A percentile compares a stretch with the other conserved stretches of the same genome.
phyloP scores from a whole-genome alignment of 805 yeast genomes.

The Yamadazyma phyllophila region DNA sequence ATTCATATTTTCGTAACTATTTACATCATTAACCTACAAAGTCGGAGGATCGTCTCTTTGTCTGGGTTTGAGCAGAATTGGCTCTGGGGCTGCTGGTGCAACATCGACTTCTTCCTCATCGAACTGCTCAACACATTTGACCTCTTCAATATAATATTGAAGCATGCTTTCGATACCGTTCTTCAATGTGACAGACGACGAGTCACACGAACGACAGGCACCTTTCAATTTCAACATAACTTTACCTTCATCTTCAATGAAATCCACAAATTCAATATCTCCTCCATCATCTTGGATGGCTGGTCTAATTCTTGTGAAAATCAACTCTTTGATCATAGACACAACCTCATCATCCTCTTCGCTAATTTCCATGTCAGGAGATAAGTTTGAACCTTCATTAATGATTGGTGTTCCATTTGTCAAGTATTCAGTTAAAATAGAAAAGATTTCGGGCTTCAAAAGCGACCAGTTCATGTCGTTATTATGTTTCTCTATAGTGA shows the following conservation, averaged over 20 bases:
- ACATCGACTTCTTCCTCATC: constrained; percentile 34
- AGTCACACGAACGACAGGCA: constrained; percentile 72
- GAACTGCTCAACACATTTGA: constrained; percentile 51
- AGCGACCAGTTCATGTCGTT: constrained; percentile 55
- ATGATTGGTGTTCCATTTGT: constrained; percentile 58
- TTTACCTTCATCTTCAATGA: constrained; percentile 52
- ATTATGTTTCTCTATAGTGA: constrained; percentile 68
- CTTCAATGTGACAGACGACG: constrained; percentile 62
- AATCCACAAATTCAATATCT: constrained; percentile 63
- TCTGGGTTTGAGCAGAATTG: constrained; percentile 11
- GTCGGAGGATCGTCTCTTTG: constrained; percentile 12
- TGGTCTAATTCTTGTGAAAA: constrained; percentile 68
- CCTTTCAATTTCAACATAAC: constrained; percentile 62
- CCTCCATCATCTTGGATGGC: constrained; percentile 79
- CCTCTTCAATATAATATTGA: constrained; percentile 69
- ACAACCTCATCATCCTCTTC: constrained; percentile 69
- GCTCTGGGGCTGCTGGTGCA: constrained; percentile 7
- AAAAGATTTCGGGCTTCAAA: constrained; percentile 65
- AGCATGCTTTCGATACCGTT: constrained; percentile 71
- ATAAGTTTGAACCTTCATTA: constrained; percentile 24
- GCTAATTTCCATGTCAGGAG: constrained; percentile 40
- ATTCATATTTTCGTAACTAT: constrained; percentile 4
- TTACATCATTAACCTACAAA: constrained; percentile 6
- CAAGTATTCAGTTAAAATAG: constrained; percentile 53
- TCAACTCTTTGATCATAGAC: constrained; percentile 65